Evolutionary conservation across 805 yeast species (phyloP).

Genomic region (Suhomyces xylopsoci): DNA sequence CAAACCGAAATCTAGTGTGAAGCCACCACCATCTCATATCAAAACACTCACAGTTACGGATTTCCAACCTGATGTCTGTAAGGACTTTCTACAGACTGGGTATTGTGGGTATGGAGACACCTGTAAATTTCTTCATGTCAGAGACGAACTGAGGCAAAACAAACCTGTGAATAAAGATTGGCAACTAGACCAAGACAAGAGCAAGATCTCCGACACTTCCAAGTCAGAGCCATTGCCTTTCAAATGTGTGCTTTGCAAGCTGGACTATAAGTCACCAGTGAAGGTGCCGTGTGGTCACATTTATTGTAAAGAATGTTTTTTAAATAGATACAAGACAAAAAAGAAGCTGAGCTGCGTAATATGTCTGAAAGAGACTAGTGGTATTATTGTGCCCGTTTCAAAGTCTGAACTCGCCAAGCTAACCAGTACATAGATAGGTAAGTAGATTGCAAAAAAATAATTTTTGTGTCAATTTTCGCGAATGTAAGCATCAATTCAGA

Average conservation of each 20-base stretch:
- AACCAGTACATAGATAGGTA: neutral
- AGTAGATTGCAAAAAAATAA: neutral
- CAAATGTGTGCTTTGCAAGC: conserved; percentile 59
- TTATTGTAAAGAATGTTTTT: conserved; percentile 62
- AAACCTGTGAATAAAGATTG: conserved; percentile 68
- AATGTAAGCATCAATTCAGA: neutral
- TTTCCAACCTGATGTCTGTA: conserved; percentile 91
- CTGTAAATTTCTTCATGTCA: conserved; percentile 86
- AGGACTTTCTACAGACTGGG: conserved; percentile 87
- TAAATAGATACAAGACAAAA: conserved; percentile 40
- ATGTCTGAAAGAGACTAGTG: conserved; percentile 61
- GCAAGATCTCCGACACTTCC: conserved; percentile 11
- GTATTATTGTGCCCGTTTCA: conserved; percentile 54
- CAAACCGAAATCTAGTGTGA: conserved; percentile 8
- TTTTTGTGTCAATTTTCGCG: neutral
- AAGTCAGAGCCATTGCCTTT: conserved; percentile 41
- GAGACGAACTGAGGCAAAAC: conserved; percentile 79
- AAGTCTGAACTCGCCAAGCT: conserved; percentile 14
- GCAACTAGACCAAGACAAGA: conserved; percentile 42
- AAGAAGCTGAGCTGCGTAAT: conserved; percentile 48
- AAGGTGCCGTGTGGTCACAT: conserved; percentile 60
- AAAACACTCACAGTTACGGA: conserved; percentile 71
- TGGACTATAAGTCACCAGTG: conserved; percentile 54
- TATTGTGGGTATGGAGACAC: conserved; percentile 97
- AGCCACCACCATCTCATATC: conserved; percentile 40